Base-by-base conservation (phyloP, 2,329 filamentous ascomycete species). In the Pseudogymnoascus sp. region DNA sequence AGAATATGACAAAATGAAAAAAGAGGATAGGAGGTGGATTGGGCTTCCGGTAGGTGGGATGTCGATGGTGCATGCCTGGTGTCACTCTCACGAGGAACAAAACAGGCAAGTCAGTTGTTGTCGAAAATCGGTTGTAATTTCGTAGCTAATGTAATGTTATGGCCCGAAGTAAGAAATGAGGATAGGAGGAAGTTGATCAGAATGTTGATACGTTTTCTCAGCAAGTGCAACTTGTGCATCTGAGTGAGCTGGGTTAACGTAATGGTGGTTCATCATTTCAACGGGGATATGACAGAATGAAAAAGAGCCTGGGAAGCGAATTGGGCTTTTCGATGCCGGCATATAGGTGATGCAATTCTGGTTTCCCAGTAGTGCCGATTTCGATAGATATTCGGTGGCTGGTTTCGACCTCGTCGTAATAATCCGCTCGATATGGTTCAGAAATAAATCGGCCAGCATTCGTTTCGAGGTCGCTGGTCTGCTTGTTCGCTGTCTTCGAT, bases 181-280 rank as follows among this genome's bases (percentile, higher is more conserved):
- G 58, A n/a, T 12, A 29, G 33, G 37, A 21, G 21, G 33, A 16
- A 23, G 37, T 60, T 60, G 58, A 60, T 60, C 58, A 60, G 58
- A 60, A 60, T 38, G 37, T 60, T 37, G 37, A 60, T 38, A 60
- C 58, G 58, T 60, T 8, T 60, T 60, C 58, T 60, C 58, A 37
- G 58, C 58, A 60, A 60, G n/a, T 41, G 37, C 58, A 41, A 39
- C 58, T 60, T 60, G 33, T 60, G 58, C 37, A 41, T 60, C 58
- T 37, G 58, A 60, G 58, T 60, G 58, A 60, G 58, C 58, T 60
- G 58, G 58, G 58, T 60, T 60, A 60, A 60, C 58, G 58, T 60
- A 37, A 55, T 60, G 37, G 58, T 60, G 58, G 33, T 60, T 60
- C 58, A 60, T 60, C 58, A 60, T 60, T 19, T 39, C 58, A 60